Evolutionary conservation across 2,329 filamentous ascomycete species (phyloP), one percentile per base, ranked within the genome.

Genomic region (Drechmeria coniospora): DNA sequence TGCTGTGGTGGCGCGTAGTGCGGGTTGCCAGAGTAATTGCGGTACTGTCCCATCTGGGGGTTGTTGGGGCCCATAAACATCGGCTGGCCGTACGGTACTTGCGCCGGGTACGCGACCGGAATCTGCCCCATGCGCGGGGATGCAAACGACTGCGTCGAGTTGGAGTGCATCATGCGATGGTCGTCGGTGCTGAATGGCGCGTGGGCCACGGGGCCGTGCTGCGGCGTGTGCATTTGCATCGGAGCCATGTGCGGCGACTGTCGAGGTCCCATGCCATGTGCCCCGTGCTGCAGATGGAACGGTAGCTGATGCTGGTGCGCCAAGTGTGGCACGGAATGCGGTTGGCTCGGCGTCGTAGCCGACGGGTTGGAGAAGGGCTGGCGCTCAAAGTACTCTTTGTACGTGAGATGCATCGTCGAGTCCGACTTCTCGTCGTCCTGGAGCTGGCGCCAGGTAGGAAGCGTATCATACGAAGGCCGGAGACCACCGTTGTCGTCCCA

Each of bases 91-190:
- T 79, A 84, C 10, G 69, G 66, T 40, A 83, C 64, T 44, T 82
- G 75, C 14, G 69, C 68, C 36, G 75, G 68, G 40, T 84, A 86
- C 3, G 69, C 68, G 49, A 82, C 70, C 17, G 74, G 71, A 11
- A 73, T 66, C 36, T 75, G 77, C 28, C 73, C 68, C 40, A 84
- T 68, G 27, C 84, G 74, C 26, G 87, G 84, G 11, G 86, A 93
- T 7, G 81, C 78, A 49, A 83, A 90, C 3, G 83, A 82, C 42
- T 86, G 83, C 4, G 75, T 75, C 15, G 80, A 84, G 39, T 77
- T 84, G 6, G 76, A 79, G 32, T 80, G 81, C 57, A 90, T 79
- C 80, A 94, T 92, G 28, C 84, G 73, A 45, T 86, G 81, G 32
- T 84, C 79, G 39, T 92, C 86, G 39, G 74, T 75, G 42, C 76